Conservation (phyloP, 2,329 filamentous ascomycete species). For the Claviceps maximensis region DNA sequence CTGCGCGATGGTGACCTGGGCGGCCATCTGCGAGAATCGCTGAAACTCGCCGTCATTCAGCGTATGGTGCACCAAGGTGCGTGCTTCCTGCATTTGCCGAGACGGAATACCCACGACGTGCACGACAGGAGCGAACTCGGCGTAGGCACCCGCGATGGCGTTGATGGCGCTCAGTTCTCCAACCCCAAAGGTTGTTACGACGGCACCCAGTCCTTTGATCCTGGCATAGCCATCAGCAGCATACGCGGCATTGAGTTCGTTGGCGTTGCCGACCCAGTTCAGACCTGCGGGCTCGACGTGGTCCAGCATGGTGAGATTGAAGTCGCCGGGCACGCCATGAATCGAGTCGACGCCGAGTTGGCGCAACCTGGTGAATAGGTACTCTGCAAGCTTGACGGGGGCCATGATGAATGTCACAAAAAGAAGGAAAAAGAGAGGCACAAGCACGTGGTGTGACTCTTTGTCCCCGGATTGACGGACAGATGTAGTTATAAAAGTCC, state of each 20-base stretch:
- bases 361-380: conserved; percentile 45
- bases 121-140: conserved; percentile 41
- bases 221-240: conserved; percentile 45
- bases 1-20: conserved; percentile 35
- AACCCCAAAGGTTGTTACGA: conserved; percentile 48
- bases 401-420: neutral
- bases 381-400: conserved; percentile 18
- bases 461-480: too few species aligned
- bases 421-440: neutral
- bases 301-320: conserved; percentile 25
- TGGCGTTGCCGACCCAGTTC: conserved; percentile 37
- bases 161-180: conserved; percentile 45
- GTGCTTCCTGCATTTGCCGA: conserved; percentile 27
- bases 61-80: conserved; percentile 37
- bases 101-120: conserved; percentile 44
- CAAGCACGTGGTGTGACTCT: too few species aligned
- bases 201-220: conserved; percentile 33
- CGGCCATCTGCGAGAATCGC: conserved; percentile 35
- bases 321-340: conserved; percentile 34
- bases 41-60: conserved; percentile 41
- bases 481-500: too few species aligned
- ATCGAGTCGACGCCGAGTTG: conserved; percentile 46
- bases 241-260: conserved; percentile 45
- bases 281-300: conserved; percentile 23
- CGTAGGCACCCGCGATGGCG: conserved; percentile 43